A percentile compares a stretch with the other conserved stretches of the same genome.
Evolutionary conservation across 257 asterid genomes (phyloP).

Genomic region (Osmanthus fragrans): DNA sequence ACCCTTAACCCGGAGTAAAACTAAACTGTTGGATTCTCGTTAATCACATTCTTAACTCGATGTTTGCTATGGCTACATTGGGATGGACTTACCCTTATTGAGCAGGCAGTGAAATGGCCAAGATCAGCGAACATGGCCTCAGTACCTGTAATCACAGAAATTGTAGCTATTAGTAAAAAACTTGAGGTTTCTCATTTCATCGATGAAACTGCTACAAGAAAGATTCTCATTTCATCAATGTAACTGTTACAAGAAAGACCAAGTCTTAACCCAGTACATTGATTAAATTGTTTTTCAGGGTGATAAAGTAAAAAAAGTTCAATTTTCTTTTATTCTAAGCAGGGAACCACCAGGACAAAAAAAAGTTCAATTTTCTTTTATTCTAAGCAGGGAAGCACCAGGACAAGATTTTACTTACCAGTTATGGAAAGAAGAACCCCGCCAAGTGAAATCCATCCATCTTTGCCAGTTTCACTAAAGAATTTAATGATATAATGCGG

Average conservation of each 20-base stretch:
- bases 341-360: neutral
- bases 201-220: neutral
- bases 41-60: neutral
- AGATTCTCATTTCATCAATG: no score
- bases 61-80: constrained; percentile 13
- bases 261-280: neutral
- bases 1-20: neutral
- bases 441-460: constrained; percentile 94
- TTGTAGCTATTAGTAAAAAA: neutral
- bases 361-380: neutral
- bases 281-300: neutral
- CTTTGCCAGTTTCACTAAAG: constrained; percentile 71
- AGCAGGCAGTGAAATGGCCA: constrained; percentile 84
- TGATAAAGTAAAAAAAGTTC: neutral
- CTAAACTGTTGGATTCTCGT: neutral
- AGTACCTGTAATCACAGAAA: constrained; percentile 59
- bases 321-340: neutral
- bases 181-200: neutral
- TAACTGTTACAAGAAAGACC: neutral
- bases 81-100: constrained; percentile 62
- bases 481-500: constrained; percentile 75
- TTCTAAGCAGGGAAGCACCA: neutral
- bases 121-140: constrained; percentile 99
- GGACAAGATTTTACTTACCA: constrained; percentile 44
- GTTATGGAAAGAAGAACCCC: constrained; percentile 87